Percentiles rank a stretch among this genome's conserved stretches.
Conservation (phyloP, 2,329 filamentous ascomycete genomes). For the Monilinia fructigena region DNA sequence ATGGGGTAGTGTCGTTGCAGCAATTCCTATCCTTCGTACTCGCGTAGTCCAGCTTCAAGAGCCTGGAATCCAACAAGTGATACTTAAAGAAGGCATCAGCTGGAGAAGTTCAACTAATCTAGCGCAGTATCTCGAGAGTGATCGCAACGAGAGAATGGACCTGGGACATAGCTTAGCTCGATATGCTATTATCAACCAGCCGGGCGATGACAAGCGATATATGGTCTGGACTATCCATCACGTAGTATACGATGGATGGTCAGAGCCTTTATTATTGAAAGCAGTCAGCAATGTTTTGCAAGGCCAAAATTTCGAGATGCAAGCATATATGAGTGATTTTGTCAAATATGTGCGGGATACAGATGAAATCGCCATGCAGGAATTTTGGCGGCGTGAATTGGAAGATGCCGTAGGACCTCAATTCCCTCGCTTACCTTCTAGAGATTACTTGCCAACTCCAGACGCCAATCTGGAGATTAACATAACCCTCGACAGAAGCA, state of each 20-base stretch:
- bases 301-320: conserved; percentile 29
- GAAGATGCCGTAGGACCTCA: conserved; percentile 47
- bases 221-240: conserved; percentile 58
- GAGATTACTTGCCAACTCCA: conserved; percentile 47
- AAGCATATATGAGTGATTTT: conserved; percentile 48
- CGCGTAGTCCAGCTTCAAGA: conserved; percentile 39
- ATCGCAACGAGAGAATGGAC: conserved; percentile 33
- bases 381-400: conserved; percentile 50
- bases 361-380: conserved; percentile 38
- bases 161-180: conserved; percentile 33
- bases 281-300: conserved; percentile 33
- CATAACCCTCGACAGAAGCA: conserved; percentile 28
- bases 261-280: conserved; percentile 40
- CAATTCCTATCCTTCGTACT: conserved; percentile 41
- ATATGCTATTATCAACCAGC: conserved; percentile 30
- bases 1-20: conserved; percentile 37
- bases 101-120: conserved; percentile 32
- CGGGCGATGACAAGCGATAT: conserved; percentile 35
- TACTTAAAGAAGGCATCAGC: conserved; percentile 28
- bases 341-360: conserved; percentile 48
- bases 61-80: conserved; percentile 35
- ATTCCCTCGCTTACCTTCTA: conserved; percentile 50
- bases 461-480: conserved; percentile 47
- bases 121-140: conserved; percentile 31
- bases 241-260: conserved; percentile 57